A percentile compares a stretch with the other conserved stretches of the same genome.
These are phyloP conservation scores for Cercospora sp. DNA, from an alignment of 2,329 filamentous ascomycete genomes.

Conservation along the genomic window DNA sequence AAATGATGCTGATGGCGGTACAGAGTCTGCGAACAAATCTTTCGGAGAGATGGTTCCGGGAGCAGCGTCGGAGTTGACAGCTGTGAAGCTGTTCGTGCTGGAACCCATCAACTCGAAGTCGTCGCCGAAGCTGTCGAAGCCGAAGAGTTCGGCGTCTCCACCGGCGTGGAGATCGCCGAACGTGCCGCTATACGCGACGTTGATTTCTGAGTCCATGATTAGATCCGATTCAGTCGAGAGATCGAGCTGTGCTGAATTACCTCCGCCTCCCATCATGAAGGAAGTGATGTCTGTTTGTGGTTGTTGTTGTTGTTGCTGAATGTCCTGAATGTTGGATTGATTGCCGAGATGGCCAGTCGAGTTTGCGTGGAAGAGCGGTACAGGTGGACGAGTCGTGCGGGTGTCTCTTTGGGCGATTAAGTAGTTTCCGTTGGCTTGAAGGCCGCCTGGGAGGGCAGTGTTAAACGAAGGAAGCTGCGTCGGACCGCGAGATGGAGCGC, in stretches of 20 bases:
- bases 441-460: slow-evolving; percentile 48
- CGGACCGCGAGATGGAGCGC: slow-evolving; percentile 56
- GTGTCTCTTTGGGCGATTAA: slow-evolving; percentile 32
- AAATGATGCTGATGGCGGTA: slow-evolving; percentile 78
- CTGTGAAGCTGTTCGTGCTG: slow-evolving; percentile 44
- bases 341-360: slow-evolving; percentile 35
- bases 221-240: slow-evolving; percentile 27
- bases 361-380: slow-evolving; percentile 66
- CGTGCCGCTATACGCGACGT: slow-evolving; percentile 50
- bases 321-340: slow-evolving; percentile 44
- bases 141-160: slow-evolving; percentile 34
- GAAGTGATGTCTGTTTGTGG: slow-evolving; percentile 28
- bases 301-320: slow-evolving; percentile 38
- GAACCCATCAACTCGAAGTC: slow-evolving; percentile 35
- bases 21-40: slow-evolving; percentile 74
- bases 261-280: slow-evolving; percentile 58
- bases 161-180: slow-evolving; percentile 46
- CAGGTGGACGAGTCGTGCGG: slow-evolving; percentile 57
- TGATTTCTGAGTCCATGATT: slow-evolving; percentile 44
- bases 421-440: slow-evolving; percentile 66
- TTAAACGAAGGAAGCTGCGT: slow-evolving; percentile 61
- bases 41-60: slow-evolving; percentile 75
- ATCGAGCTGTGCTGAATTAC: slow-evolving; percentile 45
- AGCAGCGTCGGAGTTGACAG: slow-evolving; percentile 45
- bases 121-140: slow-evolving; percentile 31